Base-by-base conservation (phyloP, 1,139 yeast genomes). In the Yamadazyma diddensiae region DNA sequence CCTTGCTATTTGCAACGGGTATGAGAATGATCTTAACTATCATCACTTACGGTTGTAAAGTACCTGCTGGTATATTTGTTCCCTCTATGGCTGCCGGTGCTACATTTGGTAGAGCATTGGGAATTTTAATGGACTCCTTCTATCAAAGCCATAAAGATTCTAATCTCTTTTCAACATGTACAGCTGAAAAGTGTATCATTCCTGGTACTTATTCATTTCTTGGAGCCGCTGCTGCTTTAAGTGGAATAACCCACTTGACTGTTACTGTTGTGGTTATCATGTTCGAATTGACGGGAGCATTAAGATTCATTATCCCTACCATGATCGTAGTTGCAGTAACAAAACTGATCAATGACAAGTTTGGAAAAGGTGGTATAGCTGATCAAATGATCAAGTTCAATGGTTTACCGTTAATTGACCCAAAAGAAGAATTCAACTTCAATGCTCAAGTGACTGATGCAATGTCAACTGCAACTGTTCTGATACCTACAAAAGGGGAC, bases 31-130 rank as follows among this genome's bases (percentile, higher is more conserved):
- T 71, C 0, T 65, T 94, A 25, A 86, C 94, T 15, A 76, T 87
- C 20, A 68, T 92, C 9, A 83, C 97, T 0, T 94, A 94, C 53
- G 97, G 97, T 3, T 78, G 88, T 43, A 86, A 82, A 52, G 92
- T 90, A 0, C 97, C 97, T 1, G 95, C 96, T 2, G 97, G 97
- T 13, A 88, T 90, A 8, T 90, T 90, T 60, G 96, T 90, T 11
- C 97, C 97, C 1, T 86, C 96, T 1, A 83, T 90, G 94, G 96
- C 97, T 0, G 85, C 92, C 2, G 97, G 97, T 5, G 96, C 97
- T 1, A 78, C 94, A 2, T 88, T 90, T 64, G 97, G 97, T 3
- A 70, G 97, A 37, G 80, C 94, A 0, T 53, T 87, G 12, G 96
- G 96, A 1, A 69, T 83, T 2, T 40, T 82, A 11, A 79, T 84